Evolutionary conservation across 306 rosid species (phyloP).

Genomic region (Ziziphus jujuba): DNA sequence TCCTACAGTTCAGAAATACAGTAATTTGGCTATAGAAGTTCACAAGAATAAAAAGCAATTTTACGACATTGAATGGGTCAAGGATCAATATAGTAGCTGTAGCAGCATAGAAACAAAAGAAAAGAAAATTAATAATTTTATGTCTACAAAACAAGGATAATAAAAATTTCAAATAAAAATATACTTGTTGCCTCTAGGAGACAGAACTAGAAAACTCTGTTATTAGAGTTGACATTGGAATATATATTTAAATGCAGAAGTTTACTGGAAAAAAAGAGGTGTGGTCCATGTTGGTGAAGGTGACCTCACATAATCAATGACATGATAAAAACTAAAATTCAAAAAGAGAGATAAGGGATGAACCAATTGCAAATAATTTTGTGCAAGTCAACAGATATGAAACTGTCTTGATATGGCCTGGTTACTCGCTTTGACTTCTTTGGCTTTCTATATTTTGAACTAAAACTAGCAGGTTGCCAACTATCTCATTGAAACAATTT

Average conservation of each 20-base stretch:
- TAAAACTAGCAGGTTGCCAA: not conserved
- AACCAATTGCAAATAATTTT: not conserved
- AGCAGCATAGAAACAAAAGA: no score
- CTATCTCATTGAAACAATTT: not conserved
- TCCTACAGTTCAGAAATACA: no score
- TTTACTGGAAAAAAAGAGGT: not conserved
- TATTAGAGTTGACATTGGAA: not conserved
- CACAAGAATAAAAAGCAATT: no score
- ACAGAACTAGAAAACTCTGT: no score
- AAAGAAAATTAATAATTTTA: no score
- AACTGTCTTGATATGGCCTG: not conserved
- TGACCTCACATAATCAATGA: not conserved
- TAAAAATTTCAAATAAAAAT: no score
- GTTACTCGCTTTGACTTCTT: not conserved
- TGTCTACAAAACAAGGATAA: no score
- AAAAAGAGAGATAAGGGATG: not conserved
- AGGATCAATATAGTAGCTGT: no score
- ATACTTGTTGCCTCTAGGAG: no score
- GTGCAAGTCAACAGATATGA: not conserved
- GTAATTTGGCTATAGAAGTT: no score
- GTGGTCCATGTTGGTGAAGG: slow-evolving; percentile 1
- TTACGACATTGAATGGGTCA: no score
- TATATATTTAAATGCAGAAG: not conserved
- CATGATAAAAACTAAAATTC: not conserved
- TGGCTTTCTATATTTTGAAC: not conserved